These are phyloP conservation scores for Calcarisporium arbuscula DNA, from an alignment of 2,329 filamentous ascomycete genomes.

Conservation along the genomic window DNA sequence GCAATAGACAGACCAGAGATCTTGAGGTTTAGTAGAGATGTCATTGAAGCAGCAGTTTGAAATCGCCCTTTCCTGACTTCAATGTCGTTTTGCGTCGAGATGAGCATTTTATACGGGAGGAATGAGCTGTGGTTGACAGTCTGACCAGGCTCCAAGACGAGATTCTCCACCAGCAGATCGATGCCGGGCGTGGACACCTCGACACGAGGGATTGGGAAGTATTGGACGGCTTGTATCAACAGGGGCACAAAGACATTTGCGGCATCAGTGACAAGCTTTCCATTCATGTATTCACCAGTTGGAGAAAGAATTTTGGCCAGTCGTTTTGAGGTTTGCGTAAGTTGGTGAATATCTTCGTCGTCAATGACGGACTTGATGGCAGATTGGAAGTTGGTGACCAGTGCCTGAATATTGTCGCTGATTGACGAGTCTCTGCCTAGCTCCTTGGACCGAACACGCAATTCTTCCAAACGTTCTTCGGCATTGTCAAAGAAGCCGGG, in stretches of 20 bases:
- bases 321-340: conserved; percentile 60
- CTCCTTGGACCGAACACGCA: conserved; percentile 52
- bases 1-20: conserved; percentile 77
- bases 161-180: conserved; percentile 81
- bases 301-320: conserved; percentile 67
- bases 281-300: conserved; percentile 55
- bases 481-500: conserved; percentile 78
- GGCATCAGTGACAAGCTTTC: conserved; percentile 66
- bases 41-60: conserved; percentile 56
- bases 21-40: conserved; percentile 69
- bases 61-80: conserved; percentile 71
- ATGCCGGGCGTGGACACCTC: conserved; percentile 78
- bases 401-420: conserved; percentile 63
- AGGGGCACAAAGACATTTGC: conserved; percentile 77
- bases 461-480: conserved; percentile 45
- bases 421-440: conserved; percentile 62
- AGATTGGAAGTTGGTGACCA: conserved; percentile 61
- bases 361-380: conserved; percentile 63
- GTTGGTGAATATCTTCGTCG: conserved; percentile 65
- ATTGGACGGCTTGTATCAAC: conserved; percentile 71
- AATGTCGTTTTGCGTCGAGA: conserved; percentile 80
- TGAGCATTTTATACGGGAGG: conserved; percentile 73
- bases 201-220: conserved; percentile 83
- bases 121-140: conserved; percentile 85
- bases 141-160: conserved; percentile 80